Evolutionary conservation across 805 yeast species (phyloP), one percentile per base, ranked within the genome.

Genomic region (Grigorovia transvaalensis): DNA sequence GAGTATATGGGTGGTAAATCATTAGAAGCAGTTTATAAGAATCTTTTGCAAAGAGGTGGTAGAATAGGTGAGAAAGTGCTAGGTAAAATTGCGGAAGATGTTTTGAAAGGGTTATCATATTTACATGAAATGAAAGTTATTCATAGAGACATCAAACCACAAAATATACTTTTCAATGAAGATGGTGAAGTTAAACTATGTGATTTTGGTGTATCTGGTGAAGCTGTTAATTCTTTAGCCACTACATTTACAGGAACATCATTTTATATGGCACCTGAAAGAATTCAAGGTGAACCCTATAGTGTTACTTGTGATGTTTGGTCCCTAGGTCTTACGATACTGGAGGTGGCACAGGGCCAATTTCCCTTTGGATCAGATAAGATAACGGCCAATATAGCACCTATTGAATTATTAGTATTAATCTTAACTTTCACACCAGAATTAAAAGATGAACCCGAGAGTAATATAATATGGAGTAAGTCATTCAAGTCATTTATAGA

Each of bases 181-280:
- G 59, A 72, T 18, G 99, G 99, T 2, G 83, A 85, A 62, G 90
- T 91, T 49, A 93, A 93, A 66, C 72, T 93, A 50, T 91, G 98
- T 70, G 99, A 93, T 70, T 93, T 93, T 71, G 99, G 99, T 19
- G 99, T 93, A 29, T 84, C 95, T 63, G 99, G 99, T 11, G 96
- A 88, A 63, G 96, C 93, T 18, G 96, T 91, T 35, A 85, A 93
- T 67, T 88, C 96, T 0, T 73, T 93, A 47, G 98, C 98, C 1
- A 88, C 96, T 1, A 93, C 99, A 0, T 93, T 90, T 64, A 93
- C 96, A 0, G 99, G 99, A 1, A 93, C 99, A 0, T 90, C 96
- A 11, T 91, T 88, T 65, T 93, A 93, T 68, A 93, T 93, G 99
- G 98, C 99, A 0, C 99, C 99, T 0, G 99, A 93, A 68, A 77